phyloP scores from a whole-genome alignment of 129 eudicot genomes.

The Smallanthus sonchifolius region DNA sequence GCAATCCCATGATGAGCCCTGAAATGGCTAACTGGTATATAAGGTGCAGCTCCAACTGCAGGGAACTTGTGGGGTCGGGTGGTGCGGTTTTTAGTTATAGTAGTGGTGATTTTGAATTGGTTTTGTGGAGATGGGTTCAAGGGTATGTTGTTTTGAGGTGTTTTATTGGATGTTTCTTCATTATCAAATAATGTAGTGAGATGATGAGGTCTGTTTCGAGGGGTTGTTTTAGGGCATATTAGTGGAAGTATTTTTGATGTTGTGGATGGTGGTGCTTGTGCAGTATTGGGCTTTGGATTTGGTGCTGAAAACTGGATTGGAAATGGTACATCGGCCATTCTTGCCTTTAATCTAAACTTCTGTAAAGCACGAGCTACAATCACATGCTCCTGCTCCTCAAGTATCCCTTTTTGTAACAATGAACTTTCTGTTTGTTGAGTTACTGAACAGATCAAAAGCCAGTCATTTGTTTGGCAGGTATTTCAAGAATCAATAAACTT shows the following conservation, averaged over 20 bases:
- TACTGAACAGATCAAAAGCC: constrained; percentile 38
- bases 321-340: constrained; percentile 43
- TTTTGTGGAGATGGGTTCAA: constrained; percentile 25
- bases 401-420: constrained; percentile 42
- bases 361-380: constrained; percentile 86
- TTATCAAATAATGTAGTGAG: constrained; percentile 25
- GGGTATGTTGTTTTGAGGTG: constrained; percentile 34
- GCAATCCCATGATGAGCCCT: constrained; percentile 63
- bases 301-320: constrained; percentile 74
- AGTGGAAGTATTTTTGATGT: constrained; percentile 87
- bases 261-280: constrained; percentile 47
- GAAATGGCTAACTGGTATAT: constrained; percentile 72
- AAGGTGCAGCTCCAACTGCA: constrained; percentile 85
- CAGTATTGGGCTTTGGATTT: constrained; percentile 49
- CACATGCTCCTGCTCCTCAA: constrained; percentile 87
- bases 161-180: constrained; percentile 23
- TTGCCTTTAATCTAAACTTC: constrained; percentile 60
- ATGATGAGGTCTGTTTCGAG: constrained; percentile 39
- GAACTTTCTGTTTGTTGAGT: constrained; percentile 70
- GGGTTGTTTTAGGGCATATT: constrained; percentile 49
- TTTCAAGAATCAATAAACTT: not conserved
- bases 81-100: constrained; percentile 23
- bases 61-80: constrained; percentile 61
- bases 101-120: constrained; percentile 12
- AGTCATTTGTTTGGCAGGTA: constrained; percentile 3